A percentile compares a stretch with the other conserved stretches of the same genome.
Conservation (phyloP, 1,139 yeast species). For the Yamadazyma mexicana region DNA sequence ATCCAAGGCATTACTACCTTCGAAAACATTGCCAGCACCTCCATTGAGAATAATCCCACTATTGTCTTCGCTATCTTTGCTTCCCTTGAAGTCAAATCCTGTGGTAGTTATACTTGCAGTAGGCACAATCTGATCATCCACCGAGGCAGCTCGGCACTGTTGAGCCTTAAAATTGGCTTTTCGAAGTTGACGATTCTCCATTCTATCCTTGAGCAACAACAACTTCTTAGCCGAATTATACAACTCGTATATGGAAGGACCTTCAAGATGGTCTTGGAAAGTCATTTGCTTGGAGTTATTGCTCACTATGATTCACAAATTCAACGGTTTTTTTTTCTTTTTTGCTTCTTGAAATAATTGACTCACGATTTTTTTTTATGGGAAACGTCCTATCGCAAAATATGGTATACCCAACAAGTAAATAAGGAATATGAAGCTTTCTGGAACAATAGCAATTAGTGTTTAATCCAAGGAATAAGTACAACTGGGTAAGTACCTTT, state of each 20-base stretch:
- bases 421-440: too few species aligned
- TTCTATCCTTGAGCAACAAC: slow-evolving; percentile 39
- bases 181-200: slow-evolving; percentile 42
- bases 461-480: too few species aligned
- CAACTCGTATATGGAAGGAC: slow-evolving; percentile 44
- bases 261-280: slow-evolving; percentile 14
- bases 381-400: not conserved
- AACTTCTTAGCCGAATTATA: slow-evolving; percentile 45
- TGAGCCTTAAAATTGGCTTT: slow-evolving; percentile 32
- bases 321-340: slow-evolving; percentile 3
- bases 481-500: not conserved
- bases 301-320: not conserved
- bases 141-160: slow-evolving; percentile 14
- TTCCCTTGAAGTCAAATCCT: not conserved
- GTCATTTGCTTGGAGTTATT: slow-evolving; percentile 5
- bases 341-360: not conserved
- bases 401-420: not conserved
- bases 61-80: too few species aligned
- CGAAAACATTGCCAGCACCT: not conserved
- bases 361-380: not conserved
- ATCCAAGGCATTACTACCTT: slow-evolving; percentile 23
- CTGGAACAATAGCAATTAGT: too few species aligned
- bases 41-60: too few species aligned
- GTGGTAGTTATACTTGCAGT: not conserved
- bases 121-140: slow-evolving; percentile 3